A percentile compares a stretch with the other conserved stretches of the same genome.
Conservation (phyloP, 306 rosid species). For the Arachis hypogaea region DNA sequence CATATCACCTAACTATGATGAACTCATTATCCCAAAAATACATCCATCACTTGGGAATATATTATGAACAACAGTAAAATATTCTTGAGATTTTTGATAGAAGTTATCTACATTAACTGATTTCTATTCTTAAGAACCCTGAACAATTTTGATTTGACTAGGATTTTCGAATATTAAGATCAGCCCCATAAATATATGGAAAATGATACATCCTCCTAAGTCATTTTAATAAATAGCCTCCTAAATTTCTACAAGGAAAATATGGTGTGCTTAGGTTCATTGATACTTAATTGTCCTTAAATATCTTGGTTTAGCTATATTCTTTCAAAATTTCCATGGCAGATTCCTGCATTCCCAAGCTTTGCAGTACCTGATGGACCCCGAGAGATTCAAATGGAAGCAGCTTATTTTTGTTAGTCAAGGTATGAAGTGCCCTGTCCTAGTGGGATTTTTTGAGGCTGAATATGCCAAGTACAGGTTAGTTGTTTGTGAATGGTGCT, state of each 20-base stretch:
- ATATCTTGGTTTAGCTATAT: slow-evolving; percentile 34
- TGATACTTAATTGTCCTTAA: slow-evolving; percentile 34
- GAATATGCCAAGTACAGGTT: slow-evolving; percentile 99
- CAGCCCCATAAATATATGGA: not conserved
- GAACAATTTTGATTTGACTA: not conserved
- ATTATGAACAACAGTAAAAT: not conserved
- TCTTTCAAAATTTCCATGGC: slow-evolving; percentile 44
- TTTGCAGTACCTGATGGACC: slow-evolving; percentile 92
- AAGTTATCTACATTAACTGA: slow-evolving; percentile 8
- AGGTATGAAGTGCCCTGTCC: slow-evolving; percentile 79
- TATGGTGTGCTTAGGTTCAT: not conserved
- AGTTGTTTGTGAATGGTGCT: slow-evolving; percentile 38
- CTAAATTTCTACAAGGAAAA: no score
- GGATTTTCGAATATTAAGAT: not conserved
- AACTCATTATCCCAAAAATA: not conserved
- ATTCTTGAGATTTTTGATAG: not conserved
- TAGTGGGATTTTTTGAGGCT: slow-evolving; percentile 97
- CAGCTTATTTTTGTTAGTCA: slow-evolving; percentile 94
- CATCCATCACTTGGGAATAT: not conserved
- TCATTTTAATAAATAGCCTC: no score
- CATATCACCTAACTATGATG: not conserved
- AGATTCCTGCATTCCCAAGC: slow-evolving; percentile 91
- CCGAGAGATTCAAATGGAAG: slow-evolving; percentile 98
- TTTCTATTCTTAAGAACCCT: not conserved
- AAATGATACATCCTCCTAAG: no score